Percentiles rank a stretch among this genome's conserved stretches.
Evolutionary conservation across 768 basidiomycete species (phyloP).

Genomic region (Auriscalpium vulgare): DNA sequence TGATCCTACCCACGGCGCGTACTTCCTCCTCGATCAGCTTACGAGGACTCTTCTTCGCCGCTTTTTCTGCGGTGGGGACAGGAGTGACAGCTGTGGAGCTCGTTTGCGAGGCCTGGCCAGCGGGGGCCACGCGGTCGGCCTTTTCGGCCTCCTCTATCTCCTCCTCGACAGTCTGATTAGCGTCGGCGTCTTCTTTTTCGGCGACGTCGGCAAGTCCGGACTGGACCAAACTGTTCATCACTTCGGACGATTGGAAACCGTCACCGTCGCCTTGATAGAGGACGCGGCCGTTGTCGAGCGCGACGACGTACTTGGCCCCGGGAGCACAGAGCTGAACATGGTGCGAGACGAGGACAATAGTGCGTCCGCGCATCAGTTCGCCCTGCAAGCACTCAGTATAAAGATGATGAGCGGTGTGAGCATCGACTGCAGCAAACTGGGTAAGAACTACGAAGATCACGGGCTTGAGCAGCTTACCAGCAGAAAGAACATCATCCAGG

Average conservation of each 20-base stretch:
- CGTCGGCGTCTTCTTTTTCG: constrained; percentile 31
- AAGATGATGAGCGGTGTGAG: constrained; percentile 77
- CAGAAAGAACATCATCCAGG: constrained; percentile 72
- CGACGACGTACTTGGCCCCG: constrained; percentile 75
- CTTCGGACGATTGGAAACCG: constrained; percentile 57
- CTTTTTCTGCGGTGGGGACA: constrained; percentile 17
- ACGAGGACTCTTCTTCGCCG: constrained; percentile 53
- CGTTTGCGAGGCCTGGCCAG: constrained; percentile 30
- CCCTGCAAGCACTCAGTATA: constrained; percentile 75
- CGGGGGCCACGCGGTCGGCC: constrained; percentile 2
- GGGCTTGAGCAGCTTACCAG: constrained; percentile 23
- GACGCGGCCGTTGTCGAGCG: constrained; percentile 76
- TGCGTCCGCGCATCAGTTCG: constrained; percentile 68
- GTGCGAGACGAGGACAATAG: constrained; percentile 87
- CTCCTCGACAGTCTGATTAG: constrained; percentile 22
- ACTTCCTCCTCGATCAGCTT: constrained; percentile 73
- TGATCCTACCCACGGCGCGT: constrained; percentile 40
- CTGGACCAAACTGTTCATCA: constrained; percentile 61
- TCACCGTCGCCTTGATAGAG: constrained; percentile 62
- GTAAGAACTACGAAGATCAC: background rate
- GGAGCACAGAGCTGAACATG: constrained; percentile 85
- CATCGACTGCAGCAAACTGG: constrained; percentile 52
- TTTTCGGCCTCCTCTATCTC: constrained; percentile 1
- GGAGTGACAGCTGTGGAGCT: constrained; percentile 35
- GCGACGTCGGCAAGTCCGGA: constrained; percentile 32